A percentile compares a stretch with the other conserved stretches of the same genome.
Conservation (phyloP, 305 asterid species). For the Striga hermonthica region DNA sequence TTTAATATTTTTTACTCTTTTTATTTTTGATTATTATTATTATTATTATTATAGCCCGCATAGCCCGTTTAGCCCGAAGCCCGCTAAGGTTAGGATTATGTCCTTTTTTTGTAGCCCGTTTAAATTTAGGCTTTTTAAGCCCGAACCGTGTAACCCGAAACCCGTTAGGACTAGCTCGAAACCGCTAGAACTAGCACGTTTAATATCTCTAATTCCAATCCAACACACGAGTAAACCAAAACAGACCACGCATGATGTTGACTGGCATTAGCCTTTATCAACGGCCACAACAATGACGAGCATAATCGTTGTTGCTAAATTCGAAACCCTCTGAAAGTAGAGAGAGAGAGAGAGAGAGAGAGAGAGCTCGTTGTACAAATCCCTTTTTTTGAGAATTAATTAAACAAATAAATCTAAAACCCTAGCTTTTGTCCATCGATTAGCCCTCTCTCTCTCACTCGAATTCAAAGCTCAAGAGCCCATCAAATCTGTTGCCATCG, state of each 20-base stretch:
- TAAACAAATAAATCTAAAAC: constrained; percentile 18
- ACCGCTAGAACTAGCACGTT: no score
- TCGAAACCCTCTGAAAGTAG: constrained; percentile 25
- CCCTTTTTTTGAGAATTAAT: constrained; percentile 27
- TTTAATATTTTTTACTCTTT: no score
- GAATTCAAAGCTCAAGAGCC: constrained; percentile 10
- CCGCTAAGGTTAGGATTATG: no score
- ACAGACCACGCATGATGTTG: neutral
- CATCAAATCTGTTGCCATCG: neutral
- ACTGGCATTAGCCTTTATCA: constrained; percentile 34
- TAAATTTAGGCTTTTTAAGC: no score
- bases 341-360: constrained; percentile 20
- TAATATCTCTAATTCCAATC: no score
- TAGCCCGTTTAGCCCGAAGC: no score
- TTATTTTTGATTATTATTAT: no score
- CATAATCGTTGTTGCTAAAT: constrained; percentile 27
- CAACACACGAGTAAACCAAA: neutral
- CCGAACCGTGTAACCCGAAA: no score
- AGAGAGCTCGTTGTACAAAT: constrained; percentile 23
- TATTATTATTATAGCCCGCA: no score
- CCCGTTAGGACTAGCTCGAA: no score
- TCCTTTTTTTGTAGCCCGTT: no score
- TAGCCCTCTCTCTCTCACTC: constrained; percentile 32
- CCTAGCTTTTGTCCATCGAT: constrained; percentile 25
- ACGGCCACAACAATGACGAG: constrained; percentile 28